Evolutionary conservation across 352 stramenopile genomes (phyloP), one percentile per base, ranked within the genome.

Genomic region (Pythium aphanidermatum): DNA sequence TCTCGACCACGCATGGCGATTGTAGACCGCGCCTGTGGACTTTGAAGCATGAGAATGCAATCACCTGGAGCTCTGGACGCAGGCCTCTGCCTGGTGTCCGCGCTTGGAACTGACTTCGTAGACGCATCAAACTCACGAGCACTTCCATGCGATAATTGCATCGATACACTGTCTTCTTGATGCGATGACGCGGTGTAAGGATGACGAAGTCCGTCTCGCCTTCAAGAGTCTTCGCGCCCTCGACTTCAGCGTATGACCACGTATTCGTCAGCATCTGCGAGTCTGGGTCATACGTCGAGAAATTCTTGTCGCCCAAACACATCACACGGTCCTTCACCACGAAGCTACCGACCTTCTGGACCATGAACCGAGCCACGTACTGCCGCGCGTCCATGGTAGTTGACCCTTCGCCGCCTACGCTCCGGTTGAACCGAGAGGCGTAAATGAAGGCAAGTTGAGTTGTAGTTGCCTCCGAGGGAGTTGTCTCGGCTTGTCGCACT

Each of bases 101-200:
- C 35, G 70, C 62, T 19, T 79, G 63, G 53, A 86, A 69, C 40
- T 84, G 64, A 33, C 73, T 83, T 9, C 76, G 76, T 6, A 92
- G 59, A 0, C 72, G 70, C 74, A 88, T 83, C 20, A 92, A 65
- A 44, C 74, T 86, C 9, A 92, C 76, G 4, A 92, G 64, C 36
- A 92, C 74, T 26, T 92, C 79, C 76, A 89, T 89, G 43, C 79
- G 74, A 55, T 76, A 92, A 40, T 85, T 60, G 53, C 76, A 88
- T 32, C 79, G 76, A 28, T 84, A 92, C 7, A 86, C 68, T 9
- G 76, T 89, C 46, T 87, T 87, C 63, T 92, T 92, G 44, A 89
- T 66, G 41, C 68, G 66, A 41, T 92, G 79, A 19, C 76, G 74
- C 13, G 79, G 79, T 31, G 79, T 92, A 57, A 70, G 60, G 41